Conservation (phyloP, 768 basidiomycete species). For the Russula abietina region DNA sequence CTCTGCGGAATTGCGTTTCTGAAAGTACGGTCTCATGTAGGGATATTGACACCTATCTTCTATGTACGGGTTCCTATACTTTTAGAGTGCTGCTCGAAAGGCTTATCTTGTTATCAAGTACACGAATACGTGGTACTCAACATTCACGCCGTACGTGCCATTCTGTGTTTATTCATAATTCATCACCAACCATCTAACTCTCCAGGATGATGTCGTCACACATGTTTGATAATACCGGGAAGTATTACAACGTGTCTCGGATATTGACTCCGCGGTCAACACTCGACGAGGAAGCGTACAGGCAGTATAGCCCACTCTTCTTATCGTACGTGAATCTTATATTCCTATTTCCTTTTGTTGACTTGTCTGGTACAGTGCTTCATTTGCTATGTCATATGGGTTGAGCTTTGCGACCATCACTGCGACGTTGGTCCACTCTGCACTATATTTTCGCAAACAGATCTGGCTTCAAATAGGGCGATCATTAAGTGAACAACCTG, state of each 20-base stretch:
- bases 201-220: constrained; percentile 38
- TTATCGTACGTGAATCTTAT: constrained; percentile 46
- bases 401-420: constrained; percentile 53
- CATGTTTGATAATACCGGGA: constrained; percentile 42
- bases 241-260: constrained; percentile 36
- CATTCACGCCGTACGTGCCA: constrained; percentile 34
- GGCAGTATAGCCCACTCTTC: constrained; percentile 42
- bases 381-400: constrained; percentile 75
- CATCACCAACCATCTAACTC: neutral
- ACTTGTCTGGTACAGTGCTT: constrained; percentile 30
- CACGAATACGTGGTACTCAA: constrained; percentile 35
- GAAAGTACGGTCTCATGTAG: constrained; percentile 22
- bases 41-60: constrained; percentile 37
- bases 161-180: neutral
- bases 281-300: constrained; percentile 36
- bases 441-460: constrained; percentile 43
- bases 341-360: constrained; percentile 45
- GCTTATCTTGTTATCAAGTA: constrained; percentile 24
- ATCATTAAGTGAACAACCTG: constrained; percentile 42
- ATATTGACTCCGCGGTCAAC: constrained; percentile 35
- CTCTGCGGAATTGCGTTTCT: constrained; percentile 2
- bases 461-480: constrained; percentile 40
- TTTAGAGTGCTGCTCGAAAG: neutral
- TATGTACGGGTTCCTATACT: constrained; percentile 26
- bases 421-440: constrained; percentile 41